Evolutionary conservation across 2,329 filamentous ascomycete genomes (phyloP), one percentile per base, ranked within the genome.

Genomic region (Zopfia rhizophila): DNA sequence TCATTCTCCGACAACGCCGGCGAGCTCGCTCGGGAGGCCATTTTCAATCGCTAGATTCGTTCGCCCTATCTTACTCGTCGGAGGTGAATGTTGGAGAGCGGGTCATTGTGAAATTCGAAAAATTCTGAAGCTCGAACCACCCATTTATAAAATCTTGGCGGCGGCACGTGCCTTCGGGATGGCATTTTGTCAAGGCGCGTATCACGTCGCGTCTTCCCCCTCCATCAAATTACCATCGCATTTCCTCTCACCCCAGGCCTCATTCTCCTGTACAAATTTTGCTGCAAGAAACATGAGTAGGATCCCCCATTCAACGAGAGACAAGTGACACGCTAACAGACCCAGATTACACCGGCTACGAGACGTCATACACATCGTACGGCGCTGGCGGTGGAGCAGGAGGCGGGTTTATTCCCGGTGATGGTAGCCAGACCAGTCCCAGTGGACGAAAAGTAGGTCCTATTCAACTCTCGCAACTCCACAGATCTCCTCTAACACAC

Each of bases 1-100:
- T 96, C 94, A 56, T 87, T 89, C 74, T 97, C 93, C 37, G 93
- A 97, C 47, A 82, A 80, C 36, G 91, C 85, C 48, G 93, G 94
- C 30, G 94, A 97, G 45, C 82, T 81, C 65, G 84, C 85, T 65
- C 90, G 86, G 69, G 79, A 80, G 74, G 82, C 81, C 90, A 95
- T 96, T n/a, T 19, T 55, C 17, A 47, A 19, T 48, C 25, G 37
- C 36, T 30, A 17, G 45, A 27, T 25, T 28, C 23, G 33, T 14
- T 18, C 16, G 31, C 13, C 32, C 14, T 13, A n/a, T 37, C 28
- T 37, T 17, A 18, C 35, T 24, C 14, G 16, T 12, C 21, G 24
- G 11, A 16, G 6, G 38, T 30, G 12, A 36, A 22, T 18, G 32
- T 18, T 22, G 19, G 22, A 11, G 35, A 7, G 13, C 19, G 4